Evolutionary conservation across 2,329 filamentous ascomycete genomes (phyloP), one percentile per base, ranked within the genome.

Genomic region (Aspergillus sp.): DNA sequence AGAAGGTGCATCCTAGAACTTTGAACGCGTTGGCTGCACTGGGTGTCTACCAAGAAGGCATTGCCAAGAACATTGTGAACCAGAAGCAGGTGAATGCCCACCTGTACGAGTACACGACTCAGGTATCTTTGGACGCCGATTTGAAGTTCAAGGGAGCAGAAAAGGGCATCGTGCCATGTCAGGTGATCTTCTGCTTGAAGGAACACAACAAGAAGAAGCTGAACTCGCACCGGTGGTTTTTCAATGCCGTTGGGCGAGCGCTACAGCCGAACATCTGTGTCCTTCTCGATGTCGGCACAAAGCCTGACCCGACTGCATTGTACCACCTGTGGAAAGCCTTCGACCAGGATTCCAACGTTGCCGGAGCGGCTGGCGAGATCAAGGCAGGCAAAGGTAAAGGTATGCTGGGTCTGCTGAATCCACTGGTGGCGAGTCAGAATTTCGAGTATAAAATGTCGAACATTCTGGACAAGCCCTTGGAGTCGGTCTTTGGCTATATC

Each of bases 401-500:
- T 24, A 93, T 92, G 71, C 81, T 87, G 5, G 92, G 94, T 63
- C 83, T 99, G 16, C 81, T 99, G 50, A 99, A 99, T 70, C 95
- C 95, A 0, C 82, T 99, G 6, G 94, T 99, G 16, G 95, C 95
- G 0, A 96, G 92, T 50, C 95, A 99, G 71, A 99, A 99, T 74
- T 99, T 99, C 67, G 95, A 99, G 80, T 99, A 99, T 82, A 99
- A 99, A 78, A 97, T 99, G 92, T 96, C 92, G 46, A 99, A 99
- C 70, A 99, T 99, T 69, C 83, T 99, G 26, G 95, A 99, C 75
- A 99, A 99, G 76, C 95, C 95, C 0, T 81, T 99, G 2, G 95
- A 99, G 75, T 96, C 92, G 0, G 94, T 96, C 0, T 99, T 99
- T 74, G 95, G 95, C 2, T 99, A 98, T 73, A 99, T 99, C 67